Evolutionary conservation across 352 stramenopile species (phyloP).

Genomic region (Globisporangium echinulatum): DNA sequence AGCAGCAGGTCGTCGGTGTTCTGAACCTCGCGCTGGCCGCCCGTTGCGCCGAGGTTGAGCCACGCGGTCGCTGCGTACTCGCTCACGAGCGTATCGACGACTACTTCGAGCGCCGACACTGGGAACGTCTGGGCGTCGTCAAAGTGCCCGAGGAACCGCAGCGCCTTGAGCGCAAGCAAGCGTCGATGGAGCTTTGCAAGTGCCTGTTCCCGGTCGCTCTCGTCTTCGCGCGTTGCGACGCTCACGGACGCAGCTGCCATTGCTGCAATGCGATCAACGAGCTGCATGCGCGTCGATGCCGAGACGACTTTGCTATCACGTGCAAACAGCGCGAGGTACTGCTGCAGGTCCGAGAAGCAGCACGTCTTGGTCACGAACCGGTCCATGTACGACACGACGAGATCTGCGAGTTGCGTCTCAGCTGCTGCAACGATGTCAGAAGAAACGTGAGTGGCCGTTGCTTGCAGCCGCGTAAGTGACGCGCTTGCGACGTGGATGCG

Average conservation of each 20-base stretch:
- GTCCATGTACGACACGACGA: conserved; percentile 53
- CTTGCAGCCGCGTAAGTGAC: conserved; percentile 31
- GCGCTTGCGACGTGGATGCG: conserved; percentile 49
- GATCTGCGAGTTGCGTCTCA: conserved; percentile 39
- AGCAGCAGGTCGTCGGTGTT: conserved; percentile 78
- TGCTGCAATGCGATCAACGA: conserved; percentile 29
- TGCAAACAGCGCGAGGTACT: conserved; percentile 56
- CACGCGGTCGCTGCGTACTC: conserved; percentile 69
- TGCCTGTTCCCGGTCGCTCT: conserved; percentile 30
- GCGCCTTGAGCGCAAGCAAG: conserved; percentile 57
- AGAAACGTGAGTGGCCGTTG: neutral
- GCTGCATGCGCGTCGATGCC: conserved; percentile 20
- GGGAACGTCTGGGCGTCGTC: conserved; percentile 15
- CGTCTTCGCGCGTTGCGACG: conserved; percentile 12
- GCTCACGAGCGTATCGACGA: conserved; percentile 42
- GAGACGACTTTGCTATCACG: conserved; percentile 20
- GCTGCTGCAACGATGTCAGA: conserved; percentile 18
- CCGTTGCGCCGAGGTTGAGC: conserved; percentile 64
- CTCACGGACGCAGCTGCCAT: conserved; percentile 26
- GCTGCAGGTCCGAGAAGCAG: conserved; percentile 83
- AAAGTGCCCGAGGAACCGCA: conserved; percentile 66
- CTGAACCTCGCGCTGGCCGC: conserved; percentile 79
- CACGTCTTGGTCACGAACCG: conserved; percentile 75
- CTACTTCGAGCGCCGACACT: conserved; percentile 22
- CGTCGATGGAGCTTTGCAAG: conserved; percentile 44